phyloP scores from a whole-genome alignment of 495 filamentous ascomycete species.

The Xylaria curta region DNA sequence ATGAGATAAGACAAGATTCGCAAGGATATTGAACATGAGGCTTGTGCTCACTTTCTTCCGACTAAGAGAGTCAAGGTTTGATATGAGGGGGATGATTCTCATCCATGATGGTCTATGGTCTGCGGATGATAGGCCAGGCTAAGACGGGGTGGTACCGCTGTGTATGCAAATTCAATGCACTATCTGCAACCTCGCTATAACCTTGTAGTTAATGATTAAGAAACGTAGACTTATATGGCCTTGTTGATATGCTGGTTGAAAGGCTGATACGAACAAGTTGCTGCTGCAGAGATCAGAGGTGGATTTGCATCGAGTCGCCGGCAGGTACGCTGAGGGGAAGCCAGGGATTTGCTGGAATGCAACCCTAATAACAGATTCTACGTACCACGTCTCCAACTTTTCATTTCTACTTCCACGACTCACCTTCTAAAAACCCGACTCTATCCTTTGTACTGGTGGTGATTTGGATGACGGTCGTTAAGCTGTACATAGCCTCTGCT shows the following conservation, averaged over 20 bases:
- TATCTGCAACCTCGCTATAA: not conserved
- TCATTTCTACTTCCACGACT: not conserved
- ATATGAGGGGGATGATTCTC: conserved; percentile 9
- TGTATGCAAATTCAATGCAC: not conserved
- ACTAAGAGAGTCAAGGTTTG: not conserved
- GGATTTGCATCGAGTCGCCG: not conserved
- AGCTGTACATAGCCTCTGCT: not conserved
- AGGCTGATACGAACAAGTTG: not conserved
- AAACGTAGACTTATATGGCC: not conserved
- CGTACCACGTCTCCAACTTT: not conserved
- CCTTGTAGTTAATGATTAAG: not conserved
- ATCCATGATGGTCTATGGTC: conserved; percentile 1
- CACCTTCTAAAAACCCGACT: not conserved
- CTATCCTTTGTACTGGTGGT: not conserved
- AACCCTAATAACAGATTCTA: not conserved
- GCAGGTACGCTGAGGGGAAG: not conserved
- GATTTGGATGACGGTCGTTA: not conserved
- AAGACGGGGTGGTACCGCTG: not conserved
- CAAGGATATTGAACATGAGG: not conserved
- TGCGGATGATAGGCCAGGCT: not conserved
- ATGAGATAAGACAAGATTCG: conserved; percentile 10
- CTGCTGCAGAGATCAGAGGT: not conserved
- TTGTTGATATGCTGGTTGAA: not conserved
- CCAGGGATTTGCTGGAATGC: not conserved
- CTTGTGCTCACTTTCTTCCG: conserved; percentile 7